Base-by-base conservation (phyloP, 2,329 filamentous ascomycete species). In the Cercospora citrullina region DNA sequence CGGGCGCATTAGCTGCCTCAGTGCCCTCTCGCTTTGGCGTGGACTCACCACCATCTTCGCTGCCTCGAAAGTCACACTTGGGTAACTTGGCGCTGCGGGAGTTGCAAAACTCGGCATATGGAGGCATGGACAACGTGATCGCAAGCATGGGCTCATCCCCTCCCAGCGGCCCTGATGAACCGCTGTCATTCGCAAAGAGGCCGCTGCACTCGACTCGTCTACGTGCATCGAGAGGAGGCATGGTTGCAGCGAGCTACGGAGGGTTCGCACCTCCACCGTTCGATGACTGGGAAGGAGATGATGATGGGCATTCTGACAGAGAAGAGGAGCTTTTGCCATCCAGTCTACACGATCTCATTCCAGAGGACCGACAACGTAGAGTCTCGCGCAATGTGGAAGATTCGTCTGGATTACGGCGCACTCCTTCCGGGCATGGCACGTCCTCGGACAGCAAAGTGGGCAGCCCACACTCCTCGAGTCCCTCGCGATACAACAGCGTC, bases 1-100 rank as follows among this genome's bases (percentile, higher is more conserved):
- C 62, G 16, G 55, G 66, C 21, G 48, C 57, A 0, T 93, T 96
- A 80, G 94, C 94, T 7, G 92, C 94, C 0, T 98, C 94, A 0
- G 91, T 98, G 10, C 95, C 95, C 9, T 92, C 93, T 62, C 92
- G 94, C 74, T 97, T 98, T 75, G 92, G 92, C 14, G 84, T 97
- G 72, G 94, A 97, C 63, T 93, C 93, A 5, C 91, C 93, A 2
- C 87, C 90, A 1, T 93, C 92, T 0, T 84, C 83, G 1, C 80
- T 81, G 66, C 85, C 93, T 48, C 89, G 84, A 6, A 80, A 81
- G 55, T 70, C 75, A 4, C 76, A 76, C 53, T 72, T 78, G 28
- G 75, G 75, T 45, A 79, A 75, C 53, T 75, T 73, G 14, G 74
- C 77, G n/a, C 84, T 85, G 70, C 87, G 84, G 69, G 88, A 85